A percentile compares a stretch with the other conserved stretches of the same genome.
Evolutionary conservation across 768 basidiomycete species (phyloP).

Genomic region (Flagelloscypha sp.): DNA sequence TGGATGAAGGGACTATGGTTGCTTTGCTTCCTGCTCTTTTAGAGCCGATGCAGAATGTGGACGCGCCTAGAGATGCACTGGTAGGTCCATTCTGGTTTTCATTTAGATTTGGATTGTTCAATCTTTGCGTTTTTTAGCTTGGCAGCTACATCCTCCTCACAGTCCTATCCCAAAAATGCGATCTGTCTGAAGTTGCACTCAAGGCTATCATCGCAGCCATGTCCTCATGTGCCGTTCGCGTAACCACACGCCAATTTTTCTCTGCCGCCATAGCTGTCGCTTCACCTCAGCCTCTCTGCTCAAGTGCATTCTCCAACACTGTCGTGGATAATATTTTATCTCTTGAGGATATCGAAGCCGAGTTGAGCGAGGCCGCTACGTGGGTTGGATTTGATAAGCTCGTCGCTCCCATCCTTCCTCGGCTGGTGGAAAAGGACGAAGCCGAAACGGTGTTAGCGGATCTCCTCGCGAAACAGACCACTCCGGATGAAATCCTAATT

Average conservation of each 20-base stretch:
- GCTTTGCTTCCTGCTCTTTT: slow-evolving; percentile 58
- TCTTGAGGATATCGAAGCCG: slow-evolving; percentile 10
- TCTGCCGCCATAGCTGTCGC: slow-evolving; percentile 60
- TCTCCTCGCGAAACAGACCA: slow-evolving; percentile 25
- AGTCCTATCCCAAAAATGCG: slow-evolving; percentile 58
- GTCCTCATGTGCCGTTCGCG: slow-evolving; percentile 37
- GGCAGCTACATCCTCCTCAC: slow-evolving; percentile 69
- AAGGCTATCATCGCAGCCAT: slow-evolving; percentile 50
- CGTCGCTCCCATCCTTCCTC: slow-evolving; percentile 20
- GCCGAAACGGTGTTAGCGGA: slow-evolving; percentile 27
- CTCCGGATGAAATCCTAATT: slow-evolving; percentile 25
- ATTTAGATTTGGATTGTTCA: slow-evolving; percentile 1
- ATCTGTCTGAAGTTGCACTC: slow-evolving; percentile 49
- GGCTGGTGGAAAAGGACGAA: slow-evolving; percentile 21
- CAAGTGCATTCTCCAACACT: too few species aligned
- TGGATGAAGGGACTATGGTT: slow-evolving; percentile 62
- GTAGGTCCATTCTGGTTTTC: slow-evolving; percentile 28
- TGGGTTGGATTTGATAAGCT: slow-evolving; percentile 19
- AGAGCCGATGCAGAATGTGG: slow-evolving; percentile 38
- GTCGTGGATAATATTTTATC: too few species aligned
- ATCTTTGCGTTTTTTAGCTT: slow-evolving; percentile 34
- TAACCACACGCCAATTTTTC: slow-evolving; percentile 51
- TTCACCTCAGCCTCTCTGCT: too few species aligned
- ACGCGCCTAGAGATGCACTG: slow-evolving; percentile 42
- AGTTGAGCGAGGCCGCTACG: slow-evolving; percentile 8